Base-by-base conservation (phyloP, 176 grass and related monocot species). In the Pontederia crassipes region DNA sequence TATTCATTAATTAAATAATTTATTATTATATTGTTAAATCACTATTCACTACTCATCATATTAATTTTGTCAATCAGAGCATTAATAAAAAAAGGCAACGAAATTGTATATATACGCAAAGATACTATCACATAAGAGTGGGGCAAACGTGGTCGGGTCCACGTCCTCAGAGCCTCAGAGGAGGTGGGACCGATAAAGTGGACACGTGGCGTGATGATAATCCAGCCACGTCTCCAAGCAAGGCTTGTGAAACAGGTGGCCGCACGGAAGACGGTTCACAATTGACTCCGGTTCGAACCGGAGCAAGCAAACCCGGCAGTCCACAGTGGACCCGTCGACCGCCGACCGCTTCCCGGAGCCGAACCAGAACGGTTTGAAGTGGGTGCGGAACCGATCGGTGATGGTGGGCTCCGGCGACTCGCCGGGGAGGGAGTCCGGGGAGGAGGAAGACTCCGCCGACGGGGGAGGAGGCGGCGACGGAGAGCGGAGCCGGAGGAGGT, bases 181-280 rank as follows among this genome's bases (percentile, higher is more conserved):
- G 51, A 90, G 32, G 72, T 65, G 72, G 58, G 67, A 75, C 35
- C 82, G 79, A 73, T 82, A 91, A 4, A 91, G 76, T 15, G 87
- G 87, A 68, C 87, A 91, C 8, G 87, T 90, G 28, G 87, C 65
- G 46, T 80, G 82, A 59, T 83, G 63, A 77, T 93, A 93, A 58
- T 77, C 72, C 2, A 93, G 74, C 89, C 84, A 93, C 45, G 68
- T 87, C 80, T 93, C 84, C 3, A 93, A 72, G 74, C 89, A 93
- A 3, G 77, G 58, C 59, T 77, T 74, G 75, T 93, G 89, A 72
- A 93, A 93, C 55, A 93, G 83, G 69, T 93, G 89, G 12, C 89
- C 89, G 52, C 89, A 93, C 17, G 77, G 74, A 52, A 93, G 89
- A 10, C 72, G 72, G 62, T 93, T 84, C 74, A 93, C 89, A 48